Evolutionary conservation across 1,284 basidiomycete species (phyloP).

Genomic region (Amylostereum chailletii): DNA sequence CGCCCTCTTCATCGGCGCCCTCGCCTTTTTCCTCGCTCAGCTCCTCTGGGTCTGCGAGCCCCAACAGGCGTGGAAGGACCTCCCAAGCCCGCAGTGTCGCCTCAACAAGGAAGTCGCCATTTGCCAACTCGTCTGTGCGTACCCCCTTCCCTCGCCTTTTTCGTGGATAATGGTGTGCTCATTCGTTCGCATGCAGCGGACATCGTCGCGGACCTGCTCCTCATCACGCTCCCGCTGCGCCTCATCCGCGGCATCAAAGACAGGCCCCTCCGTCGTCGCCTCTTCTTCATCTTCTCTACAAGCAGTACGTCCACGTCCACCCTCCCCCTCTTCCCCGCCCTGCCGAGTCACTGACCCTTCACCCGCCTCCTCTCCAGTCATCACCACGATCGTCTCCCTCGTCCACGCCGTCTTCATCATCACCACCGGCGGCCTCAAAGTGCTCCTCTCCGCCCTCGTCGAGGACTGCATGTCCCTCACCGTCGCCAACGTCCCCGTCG

Average conservation of each 20-base stretch:
- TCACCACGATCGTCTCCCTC: constrained; percentile 31
- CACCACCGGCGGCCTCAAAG: constrained; percentile 20
- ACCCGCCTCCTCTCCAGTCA: constrained; percentile 9
- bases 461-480: constrained; percentile 32
- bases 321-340: neutral
- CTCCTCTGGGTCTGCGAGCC: constrained; percentile 32
- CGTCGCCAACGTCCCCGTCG: constrained; percentile 32
- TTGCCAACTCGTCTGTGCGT: constrained; percentile 30
- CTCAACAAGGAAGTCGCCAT: constrained; percentile 29
- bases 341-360: neutral
- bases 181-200: constrained; percentile 22
- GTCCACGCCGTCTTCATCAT: constrained; percentile 31
- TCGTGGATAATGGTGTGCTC: neutral
- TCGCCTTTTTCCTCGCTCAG: constrained; percentile 25
- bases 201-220: constrained; percentile 26
- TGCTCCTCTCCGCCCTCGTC: constrained; percentile 29
- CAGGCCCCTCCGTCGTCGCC: constrained; percentile 22
- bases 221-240: constrained; percentile 26
- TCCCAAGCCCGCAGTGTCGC: constrained; percentile 25
- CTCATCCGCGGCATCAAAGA: constrained; percentile 27
- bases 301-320: constrained; percentile 17
- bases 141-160: neutral
- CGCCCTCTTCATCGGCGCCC: constrained; percentile 22
- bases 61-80: constrained; percentile 23
- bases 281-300: constrained; percentile 32